Base-by-base conservation (phyloP, 2,329 filamentous ascomycete genomes). In the Aciculosporium take region DNA sequence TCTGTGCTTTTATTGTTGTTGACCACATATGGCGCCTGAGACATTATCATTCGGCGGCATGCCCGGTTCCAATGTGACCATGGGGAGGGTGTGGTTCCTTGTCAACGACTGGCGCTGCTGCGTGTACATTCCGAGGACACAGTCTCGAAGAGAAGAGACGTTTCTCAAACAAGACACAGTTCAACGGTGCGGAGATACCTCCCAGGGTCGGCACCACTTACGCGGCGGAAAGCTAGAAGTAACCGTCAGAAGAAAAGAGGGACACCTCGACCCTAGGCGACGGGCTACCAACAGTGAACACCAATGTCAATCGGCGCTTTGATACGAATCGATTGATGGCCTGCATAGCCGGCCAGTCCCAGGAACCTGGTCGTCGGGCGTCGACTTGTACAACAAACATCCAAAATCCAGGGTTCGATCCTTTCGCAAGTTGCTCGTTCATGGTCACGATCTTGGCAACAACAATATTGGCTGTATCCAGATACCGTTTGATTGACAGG, bases 311-410 rank as follows among this genome's bases (percentile, higher is more conserved):
- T 35, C 15, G 13, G 39, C 24, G 31, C 31, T 24, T 35, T 23
- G 15, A 33, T 33, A n/a, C 23, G 18, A 17, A 6, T 21, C n/a
- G 12, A 36, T 34, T 17, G 23, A 34, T 28, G 28, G 39, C 17
- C 17, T 28, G 24, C 31, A 17, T 18, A 20, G 31, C 31, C 25
- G 32, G 4, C 31, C 17, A 40, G 18, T 39, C 42, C 39, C 42
- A 39, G 42, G 27, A 41, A 41, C 39, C 42, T 44, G 42, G 39
- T 18, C 39, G 35, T 24, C 29, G 42, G 39, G 30, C 34, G 29
- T 30, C 34, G 36, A 44, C 10, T 12, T 18, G 39, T 41, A 31
- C 39, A 34, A 40, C 37, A 25, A 9, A 28, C 27, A 32, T 24
- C 24, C 15, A 20, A 21, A 29, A 29, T 29, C 12, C 20, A 21